Evolutionary conservation across 495 filamentous ascomycete species (phyloP).

Genomic region (Extremus antarcticus): DNA sequence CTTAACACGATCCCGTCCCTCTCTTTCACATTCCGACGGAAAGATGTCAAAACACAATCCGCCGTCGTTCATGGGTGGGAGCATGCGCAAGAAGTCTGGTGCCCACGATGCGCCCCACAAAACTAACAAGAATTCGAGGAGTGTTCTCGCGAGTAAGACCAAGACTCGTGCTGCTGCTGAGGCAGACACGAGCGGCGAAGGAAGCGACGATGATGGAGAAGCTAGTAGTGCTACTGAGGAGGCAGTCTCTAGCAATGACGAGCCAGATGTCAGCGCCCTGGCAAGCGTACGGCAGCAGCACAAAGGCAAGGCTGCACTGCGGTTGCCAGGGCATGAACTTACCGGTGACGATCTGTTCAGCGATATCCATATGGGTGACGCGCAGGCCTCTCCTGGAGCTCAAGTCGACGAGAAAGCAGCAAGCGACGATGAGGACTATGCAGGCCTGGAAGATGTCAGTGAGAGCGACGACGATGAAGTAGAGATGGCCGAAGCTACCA

Average conservation of each 20-base stretch:
- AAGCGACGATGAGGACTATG: constrained; percentile 11
- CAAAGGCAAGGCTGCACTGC: not conserved
- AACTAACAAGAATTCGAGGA: not conserved
- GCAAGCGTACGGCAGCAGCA: constrained; percentile 2
- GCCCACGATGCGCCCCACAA: not conserved
- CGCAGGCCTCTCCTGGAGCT: constrained; percentile 3
- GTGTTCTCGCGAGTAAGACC: not conserved
- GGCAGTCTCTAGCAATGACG: not conserved
- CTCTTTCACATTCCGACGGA: not conserved
- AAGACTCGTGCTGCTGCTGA: not conserved
- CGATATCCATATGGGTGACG: constrained; percentile 9
- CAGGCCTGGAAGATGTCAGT: constrained; percentile 10
- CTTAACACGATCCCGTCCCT: not conserved
- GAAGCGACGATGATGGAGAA: constrained; percentile 1
- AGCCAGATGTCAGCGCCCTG: constrained; percentile 16
- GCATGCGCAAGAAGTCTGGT: not conserved
- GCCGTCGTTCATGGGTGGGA: not conserved
- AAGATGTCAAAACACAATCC: not conserved
- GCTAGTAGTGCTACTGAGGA: constrained; percentile 7
- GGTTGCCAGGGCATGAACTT: constrained; percentile 14
- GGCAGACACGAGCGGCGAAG: not conserved
- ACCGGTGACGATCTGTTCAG: not conserved
- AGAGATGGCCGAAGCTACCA: not conserved
- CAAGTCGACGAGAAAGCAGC: not conserved
- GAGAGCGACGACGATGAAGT: constrained; percentile 7